phyloP scores from a whole-genome alignment of 257 asterid species.

The Sherardia arvensis region DNA sequence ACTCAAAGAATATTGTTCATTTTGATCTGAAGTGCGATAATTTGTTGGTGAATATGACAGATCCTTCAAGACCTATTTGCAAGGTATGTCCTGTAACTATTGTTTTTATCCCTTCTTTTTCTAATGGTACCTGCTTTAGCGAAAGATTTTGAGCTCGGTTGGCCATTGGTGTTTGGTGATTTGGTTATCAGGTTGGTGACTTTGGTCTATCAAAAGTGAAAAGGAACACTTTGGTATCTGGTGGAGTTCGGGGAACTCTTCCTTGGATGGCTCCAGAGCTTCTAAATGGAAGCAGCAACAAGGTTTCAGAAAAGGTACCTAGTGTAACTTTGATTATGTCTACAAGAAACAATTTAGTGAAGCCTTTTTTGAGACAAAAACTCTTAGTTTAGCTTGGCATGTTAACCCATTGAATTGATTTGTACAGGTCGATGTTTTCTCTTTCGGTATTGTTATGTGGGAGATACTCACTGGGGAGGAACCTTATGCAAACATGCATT shows the following conservation, averaged over 20 bases:
- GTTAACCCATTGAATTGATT: too few relatives aligned
- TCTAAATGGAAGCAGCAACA: conserved; percentile 66
- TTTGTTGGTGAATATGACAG: conserved; percentile 77
- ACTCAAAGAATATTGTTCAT: conserved; percentile 88
- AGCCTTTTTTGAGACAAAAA: not conserved
- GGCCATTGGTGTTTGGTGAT: not conserved
- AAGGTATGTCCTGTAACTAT: conserved; percentile 30
- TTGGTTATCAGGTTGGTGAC: conserved; percentile 66
- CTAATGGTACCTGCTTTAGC: conserved; percentile 2
- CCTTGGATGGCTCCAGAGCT: conserved; percentile 99
- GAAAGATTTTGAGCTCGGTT: not conserved
- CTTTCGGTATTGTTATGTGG: conserved; percentile 94
- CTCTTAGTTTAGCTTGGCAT: too few relatives aligned
- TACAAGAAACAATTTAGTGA: not conserved
- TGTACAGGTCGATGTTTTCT: conserved; percentile 82
- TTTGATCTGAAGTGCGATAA: conserved; percentile 94
- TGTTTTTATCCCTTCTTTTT: not conserved
- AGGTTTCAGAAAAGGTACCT: conserved; percentile 77
- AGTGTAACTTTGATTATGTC: not conserved
- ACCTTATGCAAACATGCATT: conserved; percentile 95
- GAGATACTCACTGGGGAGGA: conserved; percentile 98
- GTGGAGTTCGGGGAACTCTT: conserved; percentile 91
- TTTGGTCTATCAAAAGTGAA: conserved; percentile 85
- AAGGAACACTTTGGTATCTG: conserved; percentile 88
- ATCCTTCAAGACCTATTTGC: conserved; percentile 90